Evolutionary conservation across 345 rosid species (phyloP).

Genomic region (Heritiera littoralis): DNA sequence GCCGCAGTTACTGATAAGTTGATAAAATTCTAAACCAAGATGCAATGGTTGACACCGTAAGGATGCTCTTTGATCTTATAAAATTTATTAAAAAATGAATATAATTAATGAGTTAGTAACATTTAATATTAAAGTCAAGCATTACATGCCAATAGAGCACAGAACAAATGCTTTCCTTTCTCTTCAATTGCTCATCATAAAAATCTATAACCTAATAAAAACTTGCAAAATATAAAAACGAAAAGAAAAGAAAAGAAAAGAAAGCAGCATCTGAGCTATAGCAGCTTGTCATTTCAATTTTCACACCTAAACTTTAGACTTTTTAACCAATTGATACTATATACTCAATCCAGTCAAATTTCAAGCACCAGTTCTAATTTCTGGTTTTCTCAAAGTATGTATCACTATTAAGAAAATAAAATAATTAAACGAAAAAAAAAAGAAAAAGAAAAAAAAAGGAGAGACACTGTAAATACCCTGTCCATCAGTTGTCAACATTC

Average conservation of each 20-base stretch:
- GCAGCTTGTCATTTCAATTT: constrained; percentile 8
- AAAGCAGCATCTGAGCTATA: background rate
- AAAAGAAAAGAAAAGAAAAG: background rate
- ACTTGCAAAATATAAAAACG: background rate
- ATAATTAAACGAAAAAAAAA: background rate
- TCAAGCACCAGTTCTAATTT: constrained; percentile 3
- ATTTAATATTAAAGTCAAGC: background rate
- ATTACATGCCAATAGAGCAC: background rate
- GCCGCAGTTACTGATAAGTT: background rate
- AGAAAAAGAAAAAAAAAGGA: background rate
- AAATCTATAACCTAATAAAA: constrained; percentile 1
- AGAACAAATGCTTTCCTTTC: background rate
- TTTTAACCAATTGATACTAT: background rate
- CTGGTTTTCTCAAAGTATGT: background rate
- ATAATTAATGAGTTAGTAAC: background rate
- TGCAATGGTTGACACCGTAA: background rate
- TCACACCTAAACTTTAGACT: background rate
- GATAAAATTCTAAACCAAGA: background rate
- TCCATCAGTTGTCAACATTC: constrained; percentile 91
- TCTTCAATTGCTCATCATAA: background rate
- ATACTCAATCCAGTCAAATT: background rate
- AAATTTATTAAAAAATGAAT: background rate
- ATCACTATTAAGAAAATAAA: background rate
- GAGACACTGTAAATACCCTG: constrained; percentile 52
- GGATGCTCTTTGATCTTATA: background rate